Evolutionary conservation across 2,329 filamentous ascomycete species (phyloP), one percentile per base, ranked within the genome.

Genomic region (Orbilia blumenaviensis): DNA sequence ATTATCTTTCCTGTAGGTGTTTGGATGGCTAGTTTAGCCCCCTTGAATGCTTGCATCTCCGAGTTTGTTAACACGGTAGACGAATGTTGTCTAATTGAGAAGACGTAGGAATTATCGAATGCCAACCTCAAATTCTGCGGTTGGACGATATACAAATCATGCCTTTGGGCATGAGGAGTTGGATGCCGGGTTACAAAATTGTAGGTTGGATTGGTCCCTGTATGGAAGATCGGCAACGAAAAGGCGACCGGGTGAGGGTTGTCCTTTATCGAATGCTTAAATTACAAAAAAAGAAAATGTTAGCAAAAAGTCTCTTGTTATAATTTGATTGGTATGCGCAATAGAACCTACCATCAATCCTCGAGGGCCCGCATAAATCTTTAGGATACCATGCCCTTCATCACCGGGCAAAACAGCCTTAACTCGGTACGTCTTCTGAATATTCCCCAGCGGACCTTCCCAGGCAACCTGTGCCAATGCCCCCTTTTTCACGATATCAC

Each of bases 41-140:
- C 94, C 83, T 99, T 99, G 81, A 46, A 63, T 36, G 50, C 71
- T 12, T 64, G 58, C 63, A 76, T 63, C 74, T 83, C 78, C 16
- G 81, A 80, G 66, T 81, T 83, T 27, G 82, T 81, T 27, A 83
- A 80, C 0, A 87, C 83, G 0, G 87, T 87, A 0, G 92, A 91
- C 0, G 94, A 92, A 81, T 99, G 94, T 81, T 99, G 95, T 50
- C 95, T 92, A 76, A 99, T 91, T 63, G 92, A 92, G 83, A 99
- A 99, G 27, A 99, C 94, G 81, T 97, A 99, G 0, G 95, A 99
- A 82, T 99, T 98, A 85, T 98, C 97, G 67, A 96, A 86, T 0
- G 93, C 94, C 27, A 99, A 86, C 25, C 90, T 89, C 78, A 91
- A 88, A 82, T 95, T 99, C 83, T 99, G 96, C 0, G 96, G 95